These are phyloP conservation scores for Stygiomarasmius scandens DNA, from an alignment of 1,284 basidiomycete species.

Conservation along the genomic window DNA sequence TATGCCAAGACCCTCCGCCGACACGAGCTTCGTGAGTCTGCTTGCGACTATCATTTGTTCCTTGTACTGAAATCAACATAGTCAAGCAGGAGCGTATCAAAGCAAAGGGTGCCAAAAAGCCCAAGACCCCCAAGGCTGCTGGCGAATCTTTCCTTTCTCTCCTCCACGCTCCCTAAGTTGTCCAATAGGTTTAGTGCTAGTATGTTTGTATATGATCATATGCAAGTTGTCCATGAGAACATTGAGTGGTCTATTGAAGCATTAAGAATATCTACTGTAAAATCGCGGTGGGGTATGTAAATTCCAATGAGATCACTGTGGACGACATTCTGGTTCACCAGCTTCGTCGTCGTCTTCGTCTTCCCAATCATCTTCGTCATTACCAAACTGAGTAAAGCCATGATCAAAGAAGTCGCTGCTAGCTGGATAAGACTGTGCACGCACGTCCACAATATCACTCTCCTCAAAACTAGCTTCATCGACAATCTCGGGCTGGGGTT, in stretches of 20 bases:
- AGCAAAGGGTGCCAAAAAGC: constrained; percentile 67
- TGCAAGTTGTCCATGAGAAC: neutral
- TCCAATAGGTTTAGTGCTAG: neutral
- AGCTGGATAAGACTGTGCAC: constrained; percentile 72
- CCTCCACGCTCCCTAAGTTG: constrained; percentile 79
- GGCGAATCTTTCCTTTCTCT: constrained; percentile 87
- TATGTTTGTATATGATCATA: neutral
- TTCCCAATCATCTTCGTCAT: constrained; percentile 66
- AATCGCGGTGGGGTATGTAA: neutral
- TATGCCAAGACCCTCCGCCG: constrained; percentile 95
- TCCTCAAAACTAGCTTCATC: constrained; percentile 76
- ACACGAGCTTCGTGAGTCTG: constrained; percentile 81
- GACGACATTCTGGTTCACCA: constrained; percentile 19
- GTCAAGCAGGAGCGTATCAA: constrained; percentile 80
- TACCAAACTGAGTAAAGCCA: constrained; percentile 71
- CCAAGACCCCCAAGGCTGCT: constrained; percentile 64
- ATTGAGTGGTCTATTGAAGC: neutral
- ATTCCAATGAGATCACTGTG: constrained; percentile 13
- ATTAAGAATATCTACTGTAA: neutral
- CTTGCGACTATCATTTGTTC: neutral
- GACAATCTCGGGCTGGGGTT: constrained; percentile 70
- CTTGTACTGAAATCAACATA: constrained; percentile 29
- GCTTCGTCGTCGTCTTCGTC: constrained; percentile 46
- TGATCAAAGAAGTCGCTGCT: constrained; percentile 74
- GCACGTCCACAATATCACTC: constrained; percentile 77